Base-by-base conservation (phyloP, 805 yeast genomes). In the Lipomyces chichibuensis region DNA sequence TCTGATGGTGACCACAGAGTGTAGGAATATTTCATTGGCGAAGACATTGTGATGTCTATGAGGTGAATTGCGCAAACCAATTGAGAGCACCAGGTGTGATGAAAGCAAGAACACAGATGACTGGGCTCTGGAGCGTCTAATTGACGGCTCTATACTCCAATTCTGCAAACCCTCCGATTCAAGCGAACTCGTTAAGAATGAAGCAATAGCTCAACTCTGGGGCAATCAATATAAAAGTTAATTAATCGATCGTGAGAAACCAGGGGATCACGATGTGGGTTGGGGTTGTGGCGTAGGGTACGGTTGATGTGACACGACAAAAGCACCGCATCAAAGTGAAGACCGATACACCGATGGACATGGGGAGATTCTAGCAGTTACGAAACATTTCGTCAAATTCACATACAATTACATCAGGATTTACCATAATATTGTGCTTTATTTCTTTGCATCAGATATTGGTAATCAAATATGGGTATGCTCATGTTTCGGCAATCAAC, bases 1-100 rank as follows among this genome's bases (percentile, higher is more conserved):
- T 95, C 88, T 7, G 98, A 57, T 11, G 71, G 71, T 17, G 71
- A 69, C 71, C 71, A 69, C 9, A 69, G 57, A 17, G 71, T 55
- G 29, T 69, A 69, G 32, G 70, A 66, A 35, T 57, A 69, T 49
- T 65, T 67, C 62, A 67, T 59, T 7, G 49, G 20, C 49, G 49
- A 43, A 9, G 49, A 17, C 49, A 43, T 43, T 1, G 8, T 43
- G 49, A n/a, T 43, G 9, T 17, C 14, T 13, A n/a, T 39, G 17
- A 8, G n/a, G 3, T 17, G 49, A 43, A n/a, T 7, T 43, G 11
- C 23, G 3, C 49, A 43, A 43, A 8, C 32, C 49, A 43, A n/a
- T 6, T 43, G 20, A 5, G 20, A 17, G 49, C n/a, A 17, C 39
- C 39, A 37, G 32, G 39, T 13, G 39, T 11, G 39, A 37, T 37